Evolutionary conservation across 2,329 filamentous ascomycete genomes (phyloP).

Genomic region (Fusarium tuaranense): DNA sequence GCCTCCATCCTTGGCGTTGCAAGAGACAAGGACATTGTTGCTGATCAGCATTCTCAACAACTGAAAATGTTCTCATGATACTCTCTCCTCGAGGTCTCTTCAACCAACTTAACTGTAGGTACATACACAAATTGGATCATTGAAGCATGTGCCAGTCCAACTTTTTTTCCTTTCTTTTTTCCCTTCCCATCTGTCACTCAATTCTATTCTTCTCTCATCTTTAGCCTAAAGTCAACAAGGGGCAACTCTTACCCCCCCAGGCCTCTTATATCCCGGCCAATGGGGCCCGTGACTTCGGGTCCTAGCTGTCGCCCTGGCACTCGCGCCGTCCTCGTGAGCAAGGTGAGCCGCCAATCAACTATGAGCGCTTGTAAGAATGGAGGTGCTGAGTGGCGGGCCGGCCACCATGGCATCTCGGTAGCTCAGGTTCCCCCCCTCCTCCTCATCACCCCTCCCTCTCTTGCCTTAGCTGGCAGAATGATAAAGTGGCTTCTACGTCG

Average conservation of each 20-base stretch:
- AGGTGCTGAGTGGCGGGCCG: constrained; percentile 1
- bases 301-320: constrained; percentile 4
- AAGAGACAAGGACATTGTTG: not conserved
- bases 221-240: constrained; percentile 38
- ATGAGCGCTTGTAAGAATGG: constrained; percentile 41
- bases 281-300: constrained; percentile 18
- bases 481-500: not conserved
- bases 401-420: constrained; percentile 9
- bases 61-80: not conserved
- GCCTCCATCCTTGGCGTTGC: not conserved
- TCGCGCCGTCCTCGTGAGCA: constrained; percentile 32
- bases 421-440: not conserved
- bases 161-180: not conserved
- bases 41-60: constrained; percentile 1
- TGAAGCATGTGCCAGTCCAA: not conserved
- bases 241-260: not conserved
- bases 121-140: not conserved
- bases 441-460: not conserved
- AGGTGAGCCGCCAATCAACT: constrained; percentile 35
- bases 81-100: not conserved
- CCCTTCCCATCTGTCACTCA: not conserved
- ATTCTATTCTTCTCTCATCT: constrained; percentile 12
- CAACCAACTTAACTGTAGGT: not conserved
- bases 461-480: not conserved
- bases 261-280: constrained; percentile 34